Evolutionary conservation across 345 rosid species (phyloP), one percentile per base, ranked within the genome.

Genomic region (Salix koriyanagi): DNA sequence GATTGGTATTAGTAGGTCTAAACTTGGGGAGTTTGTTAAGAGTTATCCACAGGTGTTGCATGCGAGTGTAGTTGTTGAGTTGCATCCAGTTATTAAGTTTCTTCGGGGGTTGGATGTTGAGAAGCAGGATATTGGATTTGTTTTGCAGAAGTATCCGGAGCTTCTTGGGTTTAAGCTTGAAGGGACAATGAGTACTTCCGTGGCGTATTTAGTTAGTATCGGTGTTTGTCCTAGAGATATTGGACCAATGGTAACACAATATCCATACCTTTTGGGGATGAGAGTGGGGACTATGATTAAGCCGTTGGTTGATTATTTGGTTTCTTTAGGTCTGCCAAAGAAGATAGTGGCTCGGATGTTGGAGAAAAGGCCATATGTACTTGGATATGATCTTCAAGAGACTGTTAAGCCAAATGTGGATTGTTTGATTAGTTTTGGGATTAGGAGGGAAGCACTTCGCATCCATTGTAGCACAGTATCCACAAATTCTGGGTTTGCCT

Each of bases 221-320:
- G 97, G 99, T 82, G 97, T 95, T 76, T 84, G 83, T 79, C 97
- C 96, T 50, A 87, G 99, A 71, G 99, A 95, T 72, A 90, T 93
- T 48, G 97, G 99, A 78, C 97, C 99, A 11, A 90, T 91, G 97
- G 94, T 91, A 82, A 90, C 97, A 11, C 97, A 95, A 48, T 93
- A 87, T 85, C 99, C 97, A 0, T 95, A 89, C 78, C 72, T 95
- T 41, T 72, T 95, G 72, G 97, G 97, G 69, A 95, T 91, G 96
- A 89, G 99, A 86, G 99, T 91, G 69, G 99, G 97, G 48, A 95
- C 97, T 0, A 73, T 85, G 88, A 93, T 95, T 74, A 95, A 93
- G 79, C 97, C 93, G 2, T 83, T 93, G 32, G 93, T 91, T 11
- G 96, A 93, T 81, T 90, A 90, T 78, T 73, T 93, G 70, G 82